Evolutionary conservation across 306 rosid genomes (phyloP).

Genomic region (Canavalia gladiata): DNA sequence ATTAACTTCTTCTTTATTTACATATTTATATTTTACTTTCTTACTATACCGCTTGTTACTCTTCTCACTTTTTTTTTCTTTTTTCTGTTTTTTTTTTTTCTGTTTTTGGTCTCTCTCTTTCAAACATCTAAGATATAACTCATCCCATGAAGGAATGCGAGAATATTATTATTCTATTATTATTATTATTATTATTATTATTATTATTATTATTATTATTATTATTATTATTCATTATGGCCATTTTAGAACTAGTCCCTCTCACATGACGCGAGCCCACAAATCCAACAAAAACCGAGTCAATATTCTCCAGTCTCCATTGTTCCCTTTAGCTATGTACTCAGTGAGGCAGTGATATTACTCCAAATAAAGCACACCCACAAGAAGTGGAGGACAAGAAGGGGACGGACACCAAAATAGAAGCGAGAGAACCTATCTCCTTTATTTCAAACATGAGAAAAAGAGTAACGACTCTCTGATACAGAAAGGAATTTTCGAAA

Average conservation of each 20-base stretch:
- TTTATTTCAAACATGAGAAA: not conserved
- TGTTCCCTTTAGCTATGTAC: conserved; percentile 9
- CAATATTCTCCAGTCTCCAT: conserved; percentile 39
- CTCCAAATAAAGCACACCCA: conserved; percentile 19
- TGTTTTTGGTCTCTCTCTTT: no score
- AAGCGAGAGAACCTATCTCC: not conserved
- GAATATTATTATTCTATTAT: no score
- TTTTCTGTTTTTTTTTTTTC: no score
- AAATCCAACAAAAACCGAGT: conserved; percentile 20
- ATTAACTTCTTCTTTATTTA: no score
- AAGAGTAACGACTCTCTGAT: not conserved
- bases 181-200: no score
- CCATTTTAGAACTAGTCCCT: not conserved
- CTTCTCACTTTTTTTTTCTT: no score
- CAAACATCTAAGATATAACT: no score
- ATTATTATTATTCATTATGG: no score
- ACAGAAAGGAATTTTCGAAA: not conserved
- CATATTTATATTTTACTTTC: no score
- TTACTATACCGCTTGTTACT: no score
- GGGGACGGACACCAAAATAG: conserved; percentile 19
- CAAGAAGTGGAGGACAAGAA: conserved; percentile 27
- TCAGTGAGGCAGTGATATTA: not conserved
- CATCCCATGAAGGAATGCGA: no score
- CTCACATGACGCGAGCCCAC: conserved; percentile 41
- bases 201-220: no score